Percentiles rank a stretch among this genome's conserved stretches.
phyloP scores from a whole-genome alignment of 176 grass and related monocot species.

The Zoysia pacifica region DNA sequence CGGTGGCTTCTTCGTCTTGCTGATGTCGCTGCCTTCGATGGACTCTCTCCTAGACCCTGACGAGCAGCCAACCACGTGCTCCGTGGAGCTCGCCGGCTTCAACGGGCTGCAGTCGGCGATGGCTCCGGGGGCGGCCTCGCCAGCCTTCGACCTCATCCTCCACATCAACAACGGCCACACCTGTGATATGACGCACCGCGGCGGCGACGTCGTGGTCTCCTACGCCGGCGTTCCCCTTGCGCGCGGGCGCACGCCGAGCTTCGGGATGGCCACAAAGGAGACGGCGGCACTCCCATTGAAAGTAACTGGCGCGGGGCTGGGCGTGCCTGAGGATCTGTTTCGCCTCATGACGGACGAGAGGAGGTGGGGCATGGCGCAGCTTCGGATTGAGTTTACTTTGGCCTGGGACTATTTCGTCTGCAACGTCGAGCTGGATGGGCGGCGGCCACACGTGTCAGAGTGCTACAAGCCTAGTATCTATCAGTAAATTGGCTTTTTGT shows the following conservation, averaged over 20 bases:
- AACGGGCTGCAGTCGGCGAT: not conserved
- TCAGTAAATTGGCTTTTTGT: not conserved
- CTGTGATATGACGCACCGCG: not conserved
- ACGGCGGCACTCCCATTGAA: not conserved
- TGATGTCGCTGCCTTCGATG: not conserved
- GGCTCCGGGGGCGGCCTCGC: conserved; percentile 1
- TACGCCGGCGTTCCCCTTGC: conserved; percentile 38
- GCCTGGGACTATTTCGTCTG: not conserved
- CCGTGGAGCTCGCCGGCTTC: conserved; percentile 32
- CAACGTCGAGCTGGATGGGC: not conserved
- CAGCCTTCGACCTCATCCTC: conserved; percentile 18
- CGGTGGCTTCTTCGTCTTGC: not conserved
- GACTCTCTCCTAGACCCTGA: not conserved
- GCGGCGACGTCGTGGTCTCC: conserved; percentile 20
- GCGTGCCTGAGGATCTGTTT: conserved; percentile 9
- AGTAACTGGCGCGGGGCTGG: not conserved
- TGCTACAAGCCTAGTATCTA: not conserved
- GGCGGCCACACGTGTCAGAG: not conserved
- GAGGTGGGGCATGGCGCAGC: not conserved
- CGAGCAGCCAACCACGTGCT: conserved; percentile 7
- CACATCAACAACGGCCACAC: conserved; percentile 28
- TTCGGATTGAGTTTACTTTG: not conserved
- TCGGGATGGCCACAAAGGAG: not conserved
- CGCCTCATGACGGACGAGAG: conserved; percentile 1
- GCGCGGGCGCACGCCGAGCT: conserved; percentile 14